Evolutionary conservation across 345 rosid species (phyloP).

Genomic region (Capsella bursapastoris): DNA sequence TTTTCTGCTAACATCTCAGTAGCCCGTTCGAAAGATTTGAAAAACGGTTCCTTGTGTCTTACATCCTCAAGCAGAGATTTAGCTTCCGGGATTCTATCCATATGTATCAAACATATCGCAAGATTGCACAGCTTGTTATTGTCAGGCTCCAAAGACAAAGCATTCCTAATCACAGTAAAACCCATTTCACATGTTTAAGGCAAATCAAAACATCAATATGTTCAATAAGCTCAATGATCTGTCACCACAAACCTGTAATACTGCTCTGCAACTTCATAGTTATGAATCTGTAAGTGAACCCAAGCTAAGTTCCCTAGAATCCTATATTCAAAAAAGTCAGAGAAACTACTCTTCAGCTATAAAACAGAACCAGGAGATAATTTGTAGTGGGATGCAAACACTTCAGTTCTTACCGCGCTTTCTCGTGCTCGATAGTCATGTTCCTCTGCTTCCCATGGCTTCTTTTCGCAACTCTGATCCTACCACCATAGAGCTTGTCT

Average conservation of each 20-base stretch:
- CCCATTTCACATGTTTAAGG: neutral
- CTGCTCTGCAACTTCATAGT: slow-evolving; percentile 70
- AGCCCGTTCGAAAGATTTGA: slow-evolving; percentile 66
- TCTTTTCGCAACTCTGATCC: slow-evolving; percentile 1
- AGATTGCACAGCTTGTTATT: slow-evolving; percentile 78
- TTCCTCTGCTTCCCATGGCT: slow-evolving; percentile 2
- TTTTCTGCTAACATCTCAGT: slow-evolving; percentile 53
- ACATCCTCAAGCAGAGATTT: slow-evolving; percentile 61
- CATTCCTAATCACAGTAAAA: slow-evolving; percentile 54
- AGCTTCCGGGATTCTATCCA: slow-evolving; percentile 70
- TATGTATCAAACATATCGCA: slow-evolving; percentile 71
- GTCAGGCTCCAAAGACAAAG: slow-evolving; percentile 66
- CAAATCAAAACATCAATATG: neutral
- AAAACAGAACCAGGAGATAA: neutral
- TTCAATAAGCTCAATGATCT: neutral
- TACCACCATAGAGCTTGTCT: neutral
- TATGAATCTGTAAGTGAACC: slow-evolving; percentile 71
- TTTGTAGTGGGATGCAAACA: neutral
- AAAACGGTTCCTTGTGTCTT: slow-evolving; percentile 54
- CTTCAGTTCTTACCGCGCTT: slow-evolving; percentile 20
- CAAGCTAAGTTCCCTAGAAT: slow-evolving; percentile 81
- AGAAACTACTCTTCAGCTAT: neutral
- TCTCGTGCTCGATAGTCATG: slow-evolving; percentile 34
- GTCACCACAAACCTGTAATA: slow-evolving; percentile 58
- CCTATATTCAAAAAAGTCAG: slow-evolving; percentile 41